A percentile compares a stretch with the other conserved stretches of the same genome.
Conservation (phyloP, 2,329 filamentous ascomycete species). For the Aspergillus fumigatiaffinis region DNA sequence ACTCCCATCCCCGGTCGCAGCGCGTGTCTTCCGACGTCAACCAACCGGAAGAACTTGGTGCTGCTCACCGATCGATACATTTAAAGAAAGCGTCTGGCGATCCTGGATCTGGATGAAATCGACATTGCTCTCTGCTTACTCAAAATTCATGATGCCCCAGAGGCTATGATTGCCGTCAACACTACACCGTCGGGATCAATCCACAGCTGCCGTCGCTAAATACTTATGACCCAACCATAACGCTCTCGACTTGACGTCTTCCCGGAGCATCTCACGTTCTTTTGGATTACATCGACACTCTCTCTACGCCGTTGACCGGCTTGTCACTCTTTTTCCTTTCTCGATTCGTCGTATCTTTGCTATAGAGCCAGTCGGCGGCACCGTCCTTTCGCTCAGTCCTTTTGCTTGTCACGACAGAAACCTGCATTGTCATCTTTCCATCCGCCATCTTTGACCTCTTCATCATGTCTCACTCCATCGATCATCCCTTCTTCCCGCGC, state of each 20-base stretch:
- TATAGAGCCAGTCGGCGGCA: slow-evolving; percentile 1
- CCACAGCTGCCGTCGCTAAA: slow-evolving; percentile 17
- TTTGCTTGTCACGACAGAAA: slow-evolving; percentile 6
- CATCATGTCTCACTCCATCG: slow-evolving; percentile 25
- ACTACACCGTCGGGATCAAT: slow-evolving; percentile 9
- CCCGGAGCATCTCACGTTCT: slow-evolving; percentile 27
- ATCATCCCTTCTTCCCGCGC: slow-evolving; percentile 17
- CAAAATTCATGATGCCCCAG: slow-evolving; percentile 9
- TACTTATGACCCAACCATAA: slow-evolving; percentile 25
- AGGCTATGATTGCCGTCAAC: slow-evolving; percentile 23
- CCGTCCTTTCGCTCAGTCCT: neutral
- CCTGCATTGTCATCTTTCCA: neutral
- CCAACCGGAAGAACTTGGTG: neutral
- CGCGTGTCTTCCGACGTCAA: slow-evolving; percentile 18
- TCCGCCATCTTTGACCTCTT: slow-evolving; percentile 3
- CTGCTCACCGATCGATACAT: neutral
- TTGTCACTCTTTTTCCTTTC: slow-evolving; percentile 20
- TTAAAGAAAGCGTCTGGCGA: slow-evolving; percentile 3
- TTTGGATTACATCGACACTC: slow-evolving; percentile 15
- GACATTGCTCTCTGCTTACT: slow-evolving; percentile 8
- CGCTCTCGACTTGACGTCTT: slow-evolving; percentile 36
- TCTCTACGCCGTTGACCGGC: slow-evolving; percentile 30
- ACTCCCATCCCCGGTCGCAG: neutral
- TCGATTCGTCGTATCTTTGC: neutral
- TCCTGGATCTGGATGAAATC: slow-evolving; percentile 9